These are phyloP conservation scores for Boechera stricta DNA, from an alignment of 345 rosid species.

Conservation along the genomic window DNA sequence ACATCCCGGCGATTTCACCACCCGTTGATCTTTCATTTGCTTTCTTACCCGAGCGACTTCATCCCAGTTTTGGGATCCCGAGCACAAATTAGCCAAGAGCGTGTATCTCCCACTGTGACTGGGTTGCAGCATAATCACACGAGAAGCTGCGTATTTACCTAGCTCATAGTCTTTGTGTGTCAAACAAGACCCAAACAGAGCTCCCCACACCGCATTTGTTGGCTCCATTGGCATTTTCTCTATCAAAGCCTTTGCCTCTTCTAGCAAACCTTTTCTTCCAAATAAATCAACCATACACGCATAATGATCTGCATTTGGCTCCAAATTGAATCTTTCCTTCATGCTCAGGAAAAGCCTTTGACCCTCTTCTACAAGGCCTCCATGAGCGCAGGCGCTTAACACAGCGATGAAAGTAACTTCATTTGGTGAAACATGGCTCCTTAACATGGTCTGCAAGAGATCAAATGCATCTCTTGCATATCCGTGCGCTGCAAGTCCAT, in stretches of 20 bases:
- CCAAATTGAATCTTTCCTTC: slow-evolving; percentile 31
- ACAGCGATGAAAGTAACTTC: slow-evolving; percentile 44
- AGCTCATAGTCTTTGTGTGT: slow-evolving; percentile 28
- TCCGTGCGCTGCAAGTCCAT: slow-evolving; percentile 46
- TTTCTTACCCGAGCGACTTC: slow-evolving; percentile 56
- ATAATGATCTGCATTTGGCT: slow-evolving; percentile 33
- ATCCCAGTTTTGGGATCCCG: slow-evolving; percentile 61
- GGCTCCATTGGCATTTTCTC: slow-evolving; percentile 47
- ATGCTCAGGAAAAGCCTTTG: slow-evolving; percentile 38
- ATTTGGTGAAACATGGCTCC: slow-evolving; percentile 38
- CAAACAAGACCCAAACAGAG: slow-evolving; percentile 40
- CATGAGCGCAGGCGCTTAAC: slow-evolving; percentile 52
- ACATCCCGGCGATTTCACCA: slow-evolving; percentile 56
- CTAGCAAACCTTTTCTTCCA: slow-evolving; percentile 44
- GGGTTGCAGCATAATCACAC: slow-evolving; percentile 60
- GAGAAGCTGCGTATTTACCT: slow-evolving; percentile 56
- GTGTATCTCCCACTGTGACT: slow-evolving; percentile 55
- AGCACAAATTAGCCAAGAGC: slow-evolving; percentile 56
- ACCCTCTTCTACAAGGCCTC: slow-evolving; percentile 47
- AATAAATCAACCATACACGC: slow-evolving; percentile 46
- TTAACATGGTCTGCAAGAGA: slow-evolving; percentile 41
- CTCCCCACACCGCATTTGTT: slow-evolving; percentile 42
- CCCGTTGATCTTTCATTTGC: slow-evolving; percentile 55
- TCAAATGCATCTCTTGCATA: slow-evolving; percentile 33
- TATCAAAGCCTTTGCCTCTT: slow-evolving; percentile 42